Evolutionary conservation across 306 rosid species (phyloP).

Genomic region (Crotalaria pallida): DNA sequence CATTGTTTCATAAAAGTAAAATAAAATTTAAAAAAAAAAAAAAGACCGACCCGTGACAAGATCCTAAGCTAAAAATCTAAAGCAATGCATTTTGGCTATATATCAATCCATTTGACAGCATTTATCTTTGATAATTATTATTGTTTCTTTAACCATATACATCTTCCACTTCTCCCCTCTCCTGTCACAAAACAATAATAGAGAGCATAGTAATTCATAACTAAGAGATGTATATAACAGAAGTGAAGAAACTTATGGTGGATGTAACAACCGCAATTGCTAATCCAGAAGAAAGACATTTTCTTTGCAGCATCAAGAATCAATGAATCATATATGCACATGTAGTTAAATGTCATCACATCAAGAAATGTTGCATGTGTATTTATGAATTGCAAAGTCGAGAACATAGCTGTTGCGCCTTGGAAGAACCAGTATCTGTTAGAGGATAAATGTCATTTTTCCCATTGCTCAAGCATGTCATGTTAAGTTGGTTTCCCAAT

Average conservation of each 20-base stretch:
- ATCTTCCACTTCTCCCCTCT: neutral
- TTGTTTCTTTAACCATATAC: slow-evolving; percentile 6
- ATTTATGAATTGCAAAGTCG: slow-evolving; percentile 46
- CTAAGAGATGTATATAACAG: neutral
- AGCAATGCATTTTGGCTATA: neutral
- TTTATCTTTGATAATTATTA: neutral
- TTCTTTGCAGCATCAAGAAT: slow-evolving; percentile 12
- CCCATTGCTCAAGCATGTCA: slow-evolving; percentile 60
- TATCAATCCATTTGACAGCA: slow-evolving; percentile 14
- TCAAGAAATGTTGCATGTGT: slow-evolving; percentile 15
- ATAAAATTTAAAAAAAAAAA: too few species aligned
- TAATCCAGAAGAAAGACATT: slow-evolving; percentile 4
- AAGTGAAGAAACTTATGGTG: slow-evolving; percentile 1
- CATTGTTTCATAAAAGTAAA: neutral
- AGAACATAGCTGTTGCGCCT: slow-evolving; percentile 41
- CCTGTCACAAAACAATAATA: slow-evolving; percentile 14
- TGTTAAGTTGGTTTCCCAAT: slow-evolving; percentile 48
- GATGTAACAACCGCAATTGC: neutral
- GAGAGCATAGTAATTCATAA: neutral
- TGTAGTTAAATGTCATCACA: neutral
- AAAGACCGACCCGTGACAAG: neutral
- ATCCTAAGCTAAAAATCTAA: slow-evolving; percentile 4
- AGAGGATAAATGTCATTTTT: slow-evolving; percentile 36
- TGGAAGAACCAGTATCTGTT: slow-evolving; percentile 21
- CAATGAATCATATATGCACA: slow-evolving; percentile 24